Conservation (phyloP, 441 rosid species). For the Codiaeum variegatum region DNA sequence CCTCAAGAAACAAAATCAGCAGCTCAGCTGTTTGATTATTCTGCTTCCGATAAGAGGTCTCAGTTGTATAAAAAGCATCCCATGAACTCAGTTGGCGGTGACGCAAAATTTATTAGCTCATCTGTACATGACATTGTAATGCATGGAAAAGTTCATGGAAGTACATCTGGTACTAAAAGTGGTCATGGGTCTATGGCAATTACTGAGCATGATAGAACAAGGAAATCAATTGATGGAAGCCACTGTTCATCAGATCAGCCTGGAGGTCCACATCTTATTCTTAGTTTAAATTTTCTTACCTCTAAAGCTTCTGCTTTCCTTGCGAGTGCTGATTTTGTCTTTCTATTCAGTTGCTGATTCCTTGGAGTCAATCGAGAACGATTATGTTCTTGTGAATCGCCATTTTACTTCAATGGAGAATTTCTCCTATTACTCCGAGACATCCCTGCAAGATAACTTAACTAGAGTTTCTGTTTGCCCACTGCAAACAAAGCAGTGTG, state of each 20-base stretch:
- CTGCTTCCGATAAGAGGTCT: slow-evolving; percentile 35
- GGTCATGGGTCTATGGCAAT: slow-evolving; percentile 27
- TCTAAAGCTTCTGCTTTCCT: slow-evolving; percentile 5
- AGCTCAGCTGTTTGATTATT: slow-evolving; percentile 31
- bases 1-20: slow-evolving; percentile 22
- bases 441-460: slow-evolving; percentile 52
- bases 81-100: slow-evolving; percentile 16
- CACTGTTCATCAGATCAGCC: slow-evolving; percentile 36
- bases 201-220: slow-evolving; percentile 29
- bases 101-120: slow-evolving; percentile 23
- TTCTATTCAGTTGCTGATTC: slow-evolving; percentile 47
- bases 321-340: slow-evolving; percentile 21
- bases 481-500: slow-evolving; percentile 31
- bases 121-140: slow-evolving; percentile 28
- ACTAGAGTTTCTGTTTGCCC: slow-evolving; percentile 30
- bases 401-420: slow-evolving; percentile 48
- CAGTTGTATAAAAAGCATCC: slow-evolving; percentile 23
- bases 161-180: slow-evolving; percentile 33
- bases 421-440: slow-evolving; percentile 49
- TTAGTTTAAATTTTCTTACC: slow-evolving; percentile 2
- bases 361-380: slow-evolving; percentile 69
- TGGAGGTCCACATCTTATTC: slow-evolving; percentile 36
- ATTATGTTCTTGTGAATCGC: slow-evolving; percentile 65
- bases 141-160: slow-evolving; percentile 24
- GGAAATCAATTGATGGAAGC: slow-evolving; percentile 33